Percentiles rank a stretch among this genome's conserved stretches.
Conservation (phyloP, 2,329 filamentous ascomycete genomes). For the Sporothrix brunneoviolacea region DNA sequence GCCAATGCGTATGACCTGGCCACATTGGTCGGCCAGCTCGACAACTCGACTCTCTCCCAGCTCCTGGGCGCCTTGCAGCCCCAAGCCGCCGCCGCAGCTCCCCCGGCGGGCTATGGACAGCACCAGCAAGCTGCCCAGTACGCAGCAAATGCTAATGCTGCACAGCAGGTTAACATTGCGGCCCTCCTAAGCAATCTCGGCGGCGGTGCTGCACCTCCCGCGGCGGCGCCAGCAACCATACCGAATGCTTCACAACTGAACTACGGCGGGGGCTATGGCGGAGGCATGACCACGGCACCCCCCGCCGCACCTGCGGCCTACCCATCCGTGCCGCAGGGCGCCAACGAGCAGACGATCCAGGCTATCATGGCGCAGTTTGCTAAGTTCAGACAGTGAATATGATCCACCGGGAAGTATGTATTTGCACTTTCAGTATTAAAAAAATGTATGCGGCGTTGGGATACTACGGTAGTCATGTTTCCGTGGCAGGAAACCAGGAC, state of each 20-base stretch:
- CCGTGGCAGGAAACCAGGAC: no score
- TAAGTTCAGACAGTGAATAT: slow-evolving; percentile 53
- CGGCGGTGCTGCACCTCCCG: slow-evolving; percentile 11
- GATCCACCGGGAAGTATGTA: neutral
- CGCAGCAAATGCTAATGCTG: neutral
- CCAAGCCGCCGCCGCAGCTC: neutral
- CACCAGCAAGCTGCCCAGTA: neutral
- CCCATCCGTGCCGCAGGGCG: slow-evolving; percentile 22
- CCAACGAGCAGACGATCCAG: slow-evolving; percentile 49
- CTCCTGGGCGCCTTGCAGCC: slow-evolving; percentile 21
- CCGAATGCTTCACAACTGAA: no score
- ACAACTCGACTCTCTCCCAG: slow-evolving; percentile 28
- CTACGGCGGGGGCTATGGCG: no score
- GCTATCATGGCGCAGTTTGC: slow-evolving; percentile 70
- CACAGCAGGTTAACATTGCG: slow-evolving; percentile 37
- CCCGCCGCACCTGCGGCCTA: slow-evolving; percentile 15
- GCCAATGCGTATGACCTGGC: slow-evolving; percentile 17
- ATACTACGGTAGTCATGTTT: no score
- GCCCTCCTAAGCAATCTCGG: slow-evolving; percentile 38
- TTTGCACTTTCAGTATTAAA: neutral
- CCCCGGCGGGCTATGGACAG: neutral
- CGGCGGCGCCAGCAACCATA: neutral
- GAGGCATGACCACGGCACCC: neutral
- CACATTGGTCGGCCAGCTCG: slow-evolving; percentile 23
- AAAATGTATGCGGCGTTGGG: no score